Base-by-base conservation (phyloP, 148 eudicot genomes). In the Bassia scoparia region DNA sequence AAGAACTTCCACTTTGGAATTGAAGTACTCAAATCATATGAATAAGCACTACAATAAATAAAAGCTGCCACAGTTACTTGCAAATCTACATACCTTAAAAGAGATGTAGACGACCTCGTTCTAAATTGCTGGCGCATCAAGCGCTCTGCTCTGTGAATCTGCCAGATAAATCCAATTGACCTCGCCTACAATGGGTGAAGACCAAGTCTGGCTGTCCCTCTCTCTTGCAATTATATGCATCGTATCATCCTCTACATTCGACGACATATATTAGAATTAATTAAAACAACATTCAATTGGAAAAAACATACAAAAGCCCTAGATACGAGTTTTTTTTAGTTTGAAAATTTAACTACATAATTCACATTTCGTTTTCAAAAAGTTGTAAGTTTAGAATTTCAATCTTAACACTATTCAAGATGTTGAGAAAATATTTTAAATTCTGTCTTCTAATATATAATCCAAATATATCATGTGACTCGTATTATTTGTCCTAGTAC, bases 161-260 rank as follows among this genome's bases (percentile, higher is more conserved):
- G 88, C 80, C 12, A 90, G 55, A 35, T 81, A 84, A 71, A 86
- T 94, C 98, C 69, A 94, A 83, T 82, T 89, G 90, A 66, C 95
- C 96, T 87, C 76, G 61, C 98, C 98, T 73, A 86, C 71, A 53
- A 94, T 89, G 62, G 98, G 98, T 14, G 93, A 94, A 69, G 95
- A 75, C 98, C 98, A 94, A 0, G 98, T 86, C 79, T 79, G 86
- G 41, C 97, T 94, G 55, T 94, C 97, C 89, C 98, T 89, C 87
- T 94, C 90, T 81, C 89, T 91, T 72, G 91, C 67, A 49, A 97
- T 94, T 81, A 94, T 84, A 78, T 94, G 97, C 93, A 91, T 73
- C 21, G 80, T 84, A 67, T 87, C 91, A 88, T 91, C 98, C 89
- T 91, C 97, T 94, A 71, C 70, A 81, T 60, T 62, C 68, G 76